Conservation (phyloP, 176 grass and related monocot species). For the Lolium rigidum region DNA sequence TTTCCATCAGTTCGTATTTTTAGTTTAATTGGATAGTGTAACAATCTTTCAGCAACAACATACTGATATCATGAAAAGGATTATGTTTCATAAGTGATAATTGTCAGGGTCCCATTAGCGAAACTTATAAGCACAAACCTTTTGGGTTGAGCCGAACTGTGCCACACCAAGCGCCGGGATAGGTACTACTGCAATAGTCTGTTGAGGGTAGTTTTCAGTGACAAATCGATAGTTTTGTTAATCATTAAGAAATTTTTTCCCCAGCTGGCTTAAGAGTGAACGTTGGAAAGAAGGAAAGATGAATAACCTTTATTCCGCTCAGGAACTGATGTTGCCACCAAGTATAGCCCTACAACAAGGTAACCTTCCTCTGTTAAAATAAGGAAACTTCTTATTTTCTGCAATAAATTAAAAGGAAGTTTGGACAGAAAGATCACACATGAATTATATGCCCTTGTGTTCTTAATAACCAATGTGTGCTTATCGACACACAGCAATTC, state of each 20-base stretch:
- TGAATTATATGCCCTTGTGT: background rate
- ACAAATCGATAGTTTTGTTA: conserved; percentile 32
- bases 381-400: conserved; percentile 52
- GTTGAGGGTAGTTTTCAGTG: conserved; percentile 40
- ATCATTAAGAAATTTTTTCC: conserved; percentile 26
- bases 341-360: conserved; percentile 77
- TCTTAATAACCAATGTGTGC: background rate
- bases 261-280: background rate
- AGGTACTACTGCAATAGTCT: conserved; percentile 86
- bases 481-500: conserved; percentile 12
- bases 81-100: conserved; percentile 3
- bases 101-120: conserved; percentile 10
- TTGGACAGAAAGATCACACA: background rate
- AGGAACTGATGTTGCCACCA: conserved; percentile 93
- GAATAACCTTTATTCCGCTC: conserved; percentile 75
- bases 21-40: too few species aligned
- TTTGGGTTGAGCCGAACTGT: conserved; percentile 83
- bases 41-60: background rate
- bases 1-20: too few species aligned
- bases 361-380: conserved; percentile 60
- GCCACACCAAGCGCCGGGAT: conserved; percentile 65
- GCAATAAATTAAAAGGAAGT: conserved; percentile 31
- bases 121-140: conserved; percentile 58
- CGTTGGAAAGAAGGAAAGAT: conserved; percentile 31
- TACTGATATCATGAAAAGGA: background rate